A percentile compares a stretch with the other conserved stretches of the same genome.
Evolutionary conservation across 331 rosid species (phyloP).

Genomic region (Rhamnella rubrinervis): DNA sequence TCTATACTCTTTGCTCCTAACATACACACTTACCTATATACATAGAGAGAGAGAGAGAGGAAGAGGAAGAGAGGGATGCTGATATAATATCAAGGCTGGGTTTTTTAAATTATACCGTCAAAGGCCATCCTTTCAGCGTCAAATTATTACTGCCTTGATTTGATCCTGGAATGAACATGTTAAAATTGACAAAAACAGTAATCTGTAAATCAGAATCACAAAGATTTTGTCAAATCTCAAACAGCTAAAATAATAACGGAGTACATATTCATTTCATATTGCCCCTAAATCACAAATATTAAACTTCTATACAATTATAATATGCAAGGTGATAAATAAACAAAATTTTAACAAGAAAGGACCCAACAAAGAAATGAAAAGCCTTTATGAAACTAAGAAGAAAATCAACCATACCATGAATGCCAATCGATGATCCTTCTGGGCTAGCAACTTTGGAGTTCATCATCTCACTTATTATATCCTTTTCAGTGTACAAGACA

Average conservation of each 20-base stretch:
- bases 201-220: conserved; percentile 9
- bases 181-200: conserved; percentile 20
- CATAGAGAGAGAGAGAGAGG: too few species aligned
- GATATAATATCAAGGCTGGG: too few species aligned
- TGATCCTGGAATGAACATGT: conserved; percentile 39
- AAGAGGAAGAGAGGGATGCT: too few species aligned
- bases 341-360: background rate
- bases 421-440: conserved; percentile 49
- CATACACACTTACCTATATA: too few species aligned
- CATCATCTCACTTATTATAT: conserved; percentile 43
- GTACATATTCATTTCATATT: background rate
- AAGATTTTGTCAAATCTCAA: background rate
- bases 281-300: background rate
- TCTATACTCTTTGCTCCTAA: too few species aligned
- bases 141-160: conserved; percentile 57
- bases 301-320: too few species aligned
- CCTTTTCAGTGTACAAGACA: conserved; percentile 45
- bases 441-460: conserved; percentile 40
- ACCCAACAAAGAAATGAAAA: background rate
- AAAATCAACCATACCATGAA: conserved; percentile 38
- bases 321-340: background rate
- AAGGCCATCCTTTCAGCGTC: conserved; percentile 74
- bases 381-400: background rate
- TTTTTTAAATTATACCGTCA: conserved; percentile 37
- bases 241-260: background rate